A percentile compares a stretch with the other conserved stretches of the same genome.
Evolutionary conservation across 257 asterid species (phyloP).

Genomic region (Thymus mandschuricus): DNA sequence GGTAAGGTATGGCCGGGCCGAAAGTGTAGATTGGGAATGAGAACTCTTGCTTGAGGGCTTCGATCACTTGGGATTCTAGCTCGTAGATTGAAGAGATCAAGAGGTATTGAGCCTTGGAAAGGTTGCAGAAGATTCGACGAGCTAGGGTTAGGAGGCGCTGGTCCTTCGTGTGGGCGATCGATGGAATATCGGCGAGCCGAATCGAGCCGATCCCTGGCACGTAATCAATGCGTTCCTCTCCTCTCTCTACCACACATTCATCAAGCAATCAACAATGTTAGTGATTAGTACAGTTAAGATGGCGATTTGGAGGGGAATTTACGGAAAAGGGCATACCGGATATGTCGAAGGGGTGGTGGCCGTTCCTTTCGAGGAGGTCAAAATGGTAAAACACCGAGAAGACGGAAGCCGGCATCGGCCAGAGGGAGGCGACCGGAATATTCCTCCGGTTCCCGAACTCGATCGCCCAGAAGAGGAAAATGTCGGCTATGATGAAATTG

Average conservation of each 20-base stretch:
- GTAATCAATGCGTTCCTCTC: conserved; percentile 51
- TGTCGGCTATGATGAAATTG: conserved; percentile 49
- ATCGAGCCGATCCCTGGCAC: conserved; percentile 55
- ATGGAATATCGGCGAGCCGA: conserved; percentile 53
- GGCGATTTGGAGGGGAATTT: not conserved
- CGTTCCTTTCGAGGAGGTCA: conserved; percentile 47
- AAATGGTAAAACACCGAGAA: conserved; percentile 55
- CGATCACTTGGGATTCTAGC: conserved; percentile 51
- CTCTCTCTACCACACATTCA: conserved; percentile 44
- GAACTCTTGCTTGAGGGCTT: conserved; percentile 46
- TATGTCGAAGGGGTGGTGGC: conserved; percentile 46
- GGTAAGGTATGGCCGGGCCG: conserved; percentile 71
- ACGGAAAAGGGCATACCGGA: conserved; percentile 45
- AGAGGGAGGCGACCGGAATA: conserved; percentile 78
- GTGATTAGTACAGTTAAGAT: not conserved
- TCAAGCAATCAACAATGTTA: conserved; percentile 11
- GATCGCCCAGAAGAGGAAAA: conserved; percentile 57
- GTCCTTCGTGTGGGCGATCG: conserved; percentile 39
- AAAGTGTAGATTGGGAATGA: conserved; percentile 55
- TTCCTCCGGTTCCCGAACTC: conserved; percentile 57
- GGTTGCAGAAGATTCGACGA: conserved; percentile 26
- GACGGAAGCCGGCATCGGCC: conserved; percentile 73
- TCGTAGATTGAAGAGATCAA: conserved; percentile 50
- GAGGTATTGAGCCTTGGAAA: conserved; percentile 46
- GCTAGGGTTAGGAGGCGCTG: conserved; percentile 32